A percentile compares a stretch with the other conserved stretches of the same genome.
These are phyloP conservation scores for Beta corolliflora DNA, from an alignment of 179 eudicot genomes.

Conservation along the genomic window DNA sequence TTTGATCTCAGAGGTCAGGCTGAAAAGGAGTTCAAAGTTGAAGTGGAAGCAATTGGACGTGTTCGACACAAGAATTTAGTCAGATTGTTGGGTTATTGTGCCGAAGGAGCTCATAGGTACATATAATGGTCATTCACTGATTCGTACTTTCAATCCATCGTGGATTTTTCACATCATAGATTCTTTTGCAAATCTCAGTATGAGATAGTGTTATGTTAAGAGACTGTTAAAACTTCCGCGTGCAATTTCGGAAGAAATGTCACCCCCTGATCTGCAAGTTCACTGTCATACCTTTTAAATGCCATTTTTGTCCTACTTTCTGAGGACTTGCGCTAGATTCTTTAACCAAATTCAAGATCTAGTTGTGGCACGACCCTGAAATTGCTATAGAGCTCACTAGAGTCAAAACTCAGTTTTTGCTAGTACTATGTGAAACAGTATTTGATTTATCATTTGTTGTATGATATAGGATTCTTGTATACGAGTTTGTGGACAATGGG, in stretches of 20 bases:
- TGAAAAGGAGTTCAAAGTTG: conserved; percentile 36
- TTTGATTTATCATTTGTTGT: background rate
- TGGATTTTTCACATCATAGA: background rate
- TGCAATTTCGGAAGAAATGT: no score
- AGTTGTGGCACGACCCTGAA: background rate
- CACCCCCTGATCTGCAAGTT: no score
- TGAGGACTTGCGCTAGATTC: no score
- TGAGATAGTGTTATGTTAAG: no score
- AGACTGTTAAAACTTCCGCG: no score
- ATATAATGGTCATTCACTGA: background rate
- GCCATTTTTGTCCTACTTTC: no score
- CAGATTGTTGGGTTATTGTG: conserved; percentile 37
- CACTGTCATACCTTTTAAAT: no score
- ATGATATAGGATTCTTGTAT: conserved; percentile 60
- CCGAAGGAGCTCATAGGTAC: conserved; percentile 44
- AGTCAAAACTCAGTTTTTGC: background rate
- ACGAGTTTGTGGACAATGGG: conserved; percentile 71
- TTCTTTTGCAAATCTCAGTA: no score
- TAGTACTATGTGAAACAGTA: background rate
- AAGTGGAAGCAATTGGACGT: conserved; percentile 40
- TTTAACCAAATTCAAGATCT: background rate
- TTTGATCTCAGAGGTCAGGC: conserved; percentile 35
- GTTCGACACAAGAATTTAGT: conserved; percentile 40
- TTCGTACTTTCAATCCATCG: background rate
- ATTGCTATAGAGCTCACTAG: background rate